Conservation (phyloP, 768 basidiomycete genomes). For the Podaxis carcinomalis region DNA sequence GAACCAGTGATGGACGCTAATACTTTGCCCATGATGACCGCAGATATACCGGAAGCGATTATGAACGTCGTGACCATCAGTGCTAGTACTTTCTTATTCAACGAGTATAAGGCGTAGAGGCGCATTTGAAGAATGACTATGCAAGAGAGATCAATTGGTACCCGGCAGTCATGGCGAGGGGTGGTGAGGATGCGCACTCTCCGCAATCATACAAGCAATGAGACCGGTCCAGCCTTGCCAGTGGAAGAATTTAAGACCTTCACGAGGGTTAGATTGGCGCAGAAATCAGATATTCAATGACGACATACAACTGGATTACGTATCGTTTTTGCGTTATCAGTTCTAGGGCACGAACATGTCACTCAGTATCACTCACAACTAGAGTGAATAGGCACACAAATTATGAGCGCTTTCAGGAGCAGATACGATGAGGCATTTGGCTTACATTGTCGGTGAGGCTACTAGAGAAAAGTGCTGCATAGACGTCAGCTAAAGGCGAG, state of each 20-base stretch:
- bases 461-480: slow-evolving; percentile 5
- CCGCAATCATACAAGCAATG: slow-evolving; percentile 47
- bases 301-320: not conserved
- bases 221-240: slow-evolving; percentile 65
- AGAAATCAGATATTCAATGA: not conserved
- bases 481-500: not conserved
- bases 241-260: slow-evolving; percentile 42
- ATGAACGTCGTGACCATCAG: slow-evolving; percentile 42
- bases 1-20: slow-evolving; percentile 37
- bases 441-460: not conserved
- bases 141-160: not conserved
- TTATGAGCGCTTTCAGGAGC: not conserved
- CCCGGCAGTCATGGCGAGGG: not conserved
- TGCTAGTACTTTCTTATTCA: slow-evolving; percentile 45
- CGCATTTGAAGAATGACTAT: slow-evolving; percentile 59
- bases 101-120: slow-evolving; percentile 56
- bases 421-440: not conserved
- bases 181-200: slow-evolving; percentile 33
- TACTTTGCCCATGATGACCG: slow-evolving; percentile 43
- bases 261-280: not conserved
- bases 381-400: not conserved
- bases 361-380: slow-evolving; percentile 32
- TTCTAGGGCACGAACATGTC: not conserved
- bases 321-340: too few relatives aligned
- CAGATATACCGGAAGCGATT: slow-evolving; percentile 33